Base-by-base conservation (phyloP, 352 stramenopile genomes). In the Globisporangium solare region DNA sequence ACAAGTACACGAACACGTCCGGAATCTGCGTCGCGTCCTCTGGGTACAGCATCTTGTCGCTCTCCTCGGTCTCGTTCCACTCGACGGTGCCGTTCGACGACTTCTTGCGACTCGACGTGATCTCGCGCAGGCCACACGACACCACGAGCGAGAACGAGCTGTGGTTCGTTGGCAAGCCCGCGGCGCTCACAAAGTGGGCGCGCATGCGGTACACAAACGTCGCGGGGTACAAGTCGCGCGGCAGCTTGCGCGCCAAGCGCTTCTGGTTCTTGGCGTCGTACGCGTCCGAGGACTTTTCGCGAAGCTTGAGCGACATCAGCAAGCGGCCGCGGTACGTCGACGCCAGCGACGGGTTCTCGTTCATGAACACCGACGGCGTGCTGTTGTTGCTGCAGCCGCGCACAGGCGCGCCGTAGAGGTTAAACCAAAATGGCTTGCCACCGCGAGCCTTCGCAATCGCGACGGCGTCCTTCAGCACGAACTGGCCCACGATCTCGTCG, bases 271-370 rank as follows among this genome's bases (percentile, higher is more conserved):
- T 74, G 8, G 73, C 66, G 52, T 95, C 85, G 52, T 89, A 85
- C 47, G 76, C 55, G 17, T 76, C 68, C 10, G 76, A 71, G 5
- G 71, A 68, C 56, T 92, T 85, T 21, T 67, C 58, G n/a, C 70
- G 56, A 8, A 90, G 57, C 47, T 68, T 64, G 50, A 88, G 63
- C 8, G 73, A 75, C 12, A 96, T 51, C 41, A 95, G 60, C 27
- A 96, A n/a, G 6, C 85, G 74, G 2, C 87, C 87, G 54, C 85
- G 80, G 56, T 92, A 96, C 10, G 80, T 86, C 50, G 87, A 94
- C 12, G 68, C 87, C 14, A 70, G 53, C 22, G 67, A 41, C 2
- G 73, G 68, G 45, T 76, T 66, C 42, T 67, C 60, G 61, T 95
- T 96, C 81, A 92, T 92, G 4, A 61, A 51, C 17, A 66, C 58